Percentiles rank a stretch among this genome's conserved stretches.
phyloP scores from a whole-genome alignment of 2,329 filamentous ascomycete species.

The Aureobasidium sp. region DNA sequence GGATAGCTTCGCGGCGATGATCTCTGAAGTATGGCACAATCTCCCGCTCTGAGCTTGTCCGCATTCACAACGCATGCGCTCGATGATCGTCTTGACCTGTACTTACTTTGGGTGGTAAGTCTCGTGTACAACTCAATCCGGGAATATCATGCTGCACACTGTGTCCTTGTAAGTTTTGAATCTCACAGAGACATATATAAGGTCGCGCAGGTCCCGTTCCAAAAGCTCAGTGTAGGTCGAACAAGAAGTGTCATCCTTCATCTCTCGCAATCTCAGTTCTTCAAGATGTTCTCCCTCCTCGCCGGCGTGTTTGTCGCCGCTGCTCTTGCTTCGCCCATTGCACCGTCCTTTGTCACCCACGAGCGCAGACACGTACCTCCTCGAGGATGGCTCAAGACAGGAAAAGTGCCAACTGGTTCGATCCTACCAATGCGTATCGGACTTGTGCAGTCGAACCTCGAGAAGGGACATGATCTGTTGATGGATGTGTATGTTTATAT shows the following conservation, averaged over 20 bases:
- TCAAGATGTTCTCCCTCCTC: slow-evolving; percentile 20
- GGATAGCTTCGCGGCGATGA: neutral
- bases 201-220: neutral
- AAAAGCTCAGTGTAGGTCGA: neutral
- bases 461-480: slow-evolving; percentile 26
- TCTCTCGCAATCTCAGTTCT: neutral
- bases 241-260: neutral
- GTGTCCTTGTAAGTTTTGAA: neutral
- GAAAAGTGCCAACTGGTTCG: slow-evolving; percentile 27
- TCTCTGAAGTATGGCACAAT: neutral
- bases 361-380: slow-evolving; percentile 28
- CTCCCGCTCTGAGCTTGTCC: neutral
- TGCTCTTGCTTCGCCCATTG: neutral
- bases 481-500: slow-evolving; percentile 19
- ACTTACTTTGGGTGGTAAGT: neutral
- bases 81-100: neutral
- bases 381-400: slow-evolving; percentile 30
- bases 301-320: slow-evolving; percentile 28
- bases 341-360: slow-evolving; percentile 30
- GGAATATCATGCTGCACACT: neutral
- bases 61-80: neutral
- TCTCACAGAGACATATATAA: neutral
- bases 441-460: slow-evolving; percentile 36
- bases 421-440: slow-evolving; percentile 38
- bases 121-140: neutral